Base-by-base conservation (phyloP, 306 rosid species). In the Vigna hirtella region DNA sequence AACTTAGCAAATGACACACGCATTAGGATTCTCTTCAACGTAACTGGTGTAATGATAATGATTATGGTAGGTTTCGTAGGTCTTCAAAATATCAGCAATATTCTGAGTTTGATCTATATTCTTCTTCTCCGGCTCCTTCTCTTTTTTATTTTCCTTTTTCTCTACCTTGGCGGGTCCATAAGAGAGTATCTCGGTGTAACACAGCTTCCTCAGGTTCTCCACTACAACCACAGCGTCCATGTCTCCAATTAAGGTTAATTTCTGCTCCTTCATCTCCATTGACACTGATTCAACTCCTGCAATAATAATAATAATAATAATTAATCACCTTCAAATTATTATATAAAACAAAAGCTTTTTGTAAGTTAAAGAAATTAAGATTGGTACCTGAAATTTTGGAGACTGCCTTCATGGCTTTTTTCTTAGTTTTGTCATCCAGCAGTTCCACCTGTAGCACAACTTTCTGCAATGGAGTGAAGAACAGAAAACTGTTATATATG, bases 211-310 rank as follows among this genome's bases (percentile, higher is more conserved):
- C 83, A 94, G 55, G 73, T 87, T 94, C 26, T 55, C 73, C 59
- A 89, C 96, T 43, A 82, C 81, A 10, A 3, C 0, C 14, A 94
- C 93, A 1, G 97, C 85, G 66, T 94, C 97, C 0, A 94, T 57
- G 15, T 86, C 89, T 26, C 98, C 97, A 0, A 57, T 86, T 71
- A 91, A 81, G 2, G 91, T 91, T 83, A 94, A 12, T 58, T 89
- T 89, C 70, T 84, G 61, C 16, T 85, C 90, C 76, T 86, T 86
- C 84, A 77, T 57, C 32, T 93, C 91, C 88, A 90, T 18, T 0
- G 83, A 69, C 0, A 94, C 85, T 42, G 98, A 94, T 40, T 84
- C 94, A 3, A 94, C 82, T 67, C 98, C 98, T 93, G 80, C 73
- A 49, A 66, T 18, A 34, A 6, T 24, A 22, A 1, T 22, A 22